Percentiles rank a stretch among this genome's conserved stretches.
Conservation (phyloP, 176 grass and related monocot species). For the Lolium perenne region DNA sequence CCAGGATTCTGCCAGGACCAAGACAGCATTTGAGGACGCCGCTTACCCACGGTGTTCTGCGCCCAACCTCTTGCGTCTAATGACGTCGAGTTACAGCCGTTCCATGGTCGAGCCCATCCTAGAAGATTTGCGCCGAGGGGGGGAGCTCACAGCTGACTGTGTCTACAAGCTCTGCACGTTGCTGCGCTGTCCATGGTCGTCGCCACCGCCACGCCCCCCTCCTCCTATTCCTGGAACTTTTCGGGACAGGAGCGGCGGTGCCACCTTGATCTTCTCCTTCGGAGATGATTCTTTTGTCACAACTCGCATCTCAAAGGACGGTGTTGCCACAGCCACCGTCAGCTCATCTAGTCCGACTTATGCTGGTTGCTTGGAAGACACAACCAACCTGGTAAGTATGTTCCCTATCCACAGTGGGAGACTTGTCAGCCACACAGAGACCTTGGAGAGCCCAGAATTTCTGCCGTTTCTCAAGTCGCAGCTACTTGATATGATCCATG, state of each 20-base stretch:
- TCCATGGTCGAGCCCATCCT: neutral
- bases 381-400: neutral
- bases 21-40: neutral
- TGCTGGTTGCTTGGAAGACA: neutral
- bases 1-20: neutral
- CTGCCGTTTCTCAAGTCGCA: conserved; percentile 16
- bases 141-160: neutral
- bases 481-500: too few relatives aligned
- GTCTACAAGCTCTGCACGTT: neutral
- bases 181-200: neutral
- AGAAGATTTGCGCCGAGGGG: neutral
- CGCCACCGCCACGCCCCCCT: neutral
- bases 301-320: neutral
- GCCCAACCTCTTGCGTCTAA: neutral
- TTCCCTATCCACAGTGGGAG: neutral
- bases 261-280: neutral
- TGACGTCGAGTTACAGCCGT: neutral
- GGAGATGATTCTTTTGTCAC: neutral
- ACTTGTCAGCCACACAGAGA: neutral
- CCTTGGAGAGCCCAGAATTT: neutral
- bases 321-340: neutral
- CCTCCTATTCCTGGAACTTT: neutral
- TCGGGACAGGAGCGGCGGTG: neutral
- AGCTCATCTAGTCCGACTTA: neutral
- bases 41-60: too few relatives aligned